A percentile compares a stretch with the other conserved stretches of the same genome.
Evolutionary conservation across 371 early-diverging fungal species (phyloP).

Genomic region (Mucor piriformis): DNA sequence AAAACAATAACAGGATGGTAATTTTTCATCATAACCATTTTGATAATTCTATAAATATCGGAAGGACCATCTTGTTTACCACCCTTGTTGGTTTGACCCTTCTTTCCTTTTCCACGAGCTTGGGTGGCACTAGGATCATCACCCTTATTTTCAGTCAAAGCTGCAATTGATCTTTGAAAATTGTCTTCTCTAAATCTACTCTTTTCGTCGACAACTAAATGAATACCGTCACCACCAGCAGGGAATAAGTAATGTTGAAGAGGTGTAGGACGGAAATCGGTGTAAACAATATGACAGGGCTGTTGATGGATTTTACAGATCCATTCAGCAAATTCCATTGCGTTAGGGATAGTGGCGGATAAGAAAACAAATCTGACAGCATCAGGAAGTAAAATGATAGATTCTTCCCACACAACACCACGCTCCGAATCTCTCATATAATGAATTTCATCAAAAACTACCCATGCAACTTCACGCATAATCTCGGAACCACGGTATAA

Average conservation of each 20-base stretch:
- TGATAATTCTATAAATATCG: slow-evolving; percentile 93
- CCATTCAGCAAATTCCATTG: slow-evolving; percentile 99
- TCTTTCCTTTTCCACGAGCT: slow-evolving; percentile 40
- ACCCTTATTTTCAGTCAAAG: slow-evolving; percentile 69
- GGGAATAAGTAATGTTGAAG: slow-evolving; percentile 97
- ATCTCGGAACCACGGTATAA: slow-evolving; percentile 98
- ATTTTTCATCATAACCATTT: slow-evolving; percentile 92
- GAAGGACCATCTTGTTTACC: slow-evolving; percentile 66
- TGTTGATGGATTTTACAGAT: slow-evolving; percentile 96
- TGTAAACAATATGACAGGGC: slow-evolving; percentile 99
- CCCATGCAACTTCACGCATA: slow-evolving; percentile 99
- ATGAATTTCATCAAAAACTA: slow-evolving; percentile 99
- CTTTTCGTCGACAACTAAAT: slow-evolving; percentile 96
- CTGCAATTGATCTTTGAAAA: slow-evolving; percentile 87
- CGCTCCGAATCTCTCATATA: slow-evolving; percentile 98
- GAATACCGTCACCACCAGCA: slow-evolving; percentile 92
- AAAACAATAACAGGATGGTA: slow-evolving; percentile 99
- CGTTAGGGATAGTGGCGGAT: slow-evolving; percentile 99
- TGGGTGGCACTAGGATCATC: slow-evolving; percentile 52
- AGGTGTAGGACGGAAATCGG: slow-evolving; percentile 99
- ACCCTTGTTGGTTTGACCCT: slow-evolving; percentile 51
- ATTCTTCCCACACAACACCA: slow-evolving; percentile 99
- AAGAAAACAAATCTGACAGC: slow-evolving; percentile 97
- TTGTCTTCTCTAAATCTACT: slow-evolving; percentile 93
- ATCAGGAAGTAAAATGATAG: slow-evolving; percentile 95